phyloP scores from a whole-genome alignment of 306 rosid genomes.

The Potentilla sterilis region DNA sequence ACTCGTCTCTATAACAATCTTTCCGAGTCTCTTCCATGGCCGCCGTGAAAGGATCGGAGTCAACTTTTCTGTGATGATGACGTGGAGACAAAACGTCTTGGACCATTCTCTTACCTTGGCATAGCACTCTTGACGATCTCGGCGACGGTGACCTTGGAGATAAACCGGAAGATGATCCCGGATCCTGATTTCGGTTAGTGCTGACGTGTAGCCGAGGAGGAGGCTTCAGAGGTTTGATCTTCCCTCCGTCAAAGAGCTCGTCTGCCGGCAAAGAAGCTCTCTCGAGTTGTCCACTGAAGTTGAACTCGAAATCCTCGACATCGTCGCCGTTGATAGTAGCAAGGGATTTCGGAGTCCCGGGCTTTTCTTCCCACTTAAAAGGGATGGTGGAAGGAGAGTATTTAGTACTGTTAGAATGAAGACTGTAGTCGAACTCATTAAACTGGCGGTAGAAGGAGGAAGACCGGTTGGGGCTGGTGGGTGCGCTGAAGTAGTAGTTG shows the following conservation, averaged over 20 bases:
- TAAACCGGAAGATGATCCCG: neutral
- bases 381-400: conserved; percentile 42
- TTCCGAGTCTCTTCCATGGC: conserved; percentile 41
- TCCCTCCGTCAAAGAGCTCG: conserved; percentile 78
- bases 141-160: conserved; percentile 29
- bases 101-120: conserved; percentile 37
- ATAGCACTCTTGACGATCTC: conserved; percentile 31
- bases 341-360: conserved; percentile 49
- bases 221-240: conserved; percentile 65
- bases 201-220: conserved; percentile 42
- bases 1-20: neutral
- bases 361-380: conserved; percentile 59
- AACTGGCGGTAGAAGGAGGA: conserved; percentile 37
- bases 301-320: conserved; percentile 52
- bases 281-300: conserved; percentile 52
- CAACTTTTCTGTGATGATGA: conserved; percentile 19
- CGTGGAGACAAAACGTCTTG: conserved; percentile 46
- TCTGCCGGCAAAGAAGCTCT: conserved; percentile 55
- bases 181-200: neutral
- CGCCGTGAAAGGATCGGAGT: conserved; percentile 49
- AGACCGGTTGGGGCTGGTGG: conserved; percentile 68
- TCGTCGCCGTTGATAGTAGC: neutral
- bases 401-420: neutral
- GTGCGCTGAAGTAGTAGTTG: conserved; percentile 72
- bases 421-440: conserved; percentile 10